These are phyloP conservation scores for Ambrosia trifida DNA, from an alignment of 129 eudicot species.

Conservation along the genomic window DNA sequence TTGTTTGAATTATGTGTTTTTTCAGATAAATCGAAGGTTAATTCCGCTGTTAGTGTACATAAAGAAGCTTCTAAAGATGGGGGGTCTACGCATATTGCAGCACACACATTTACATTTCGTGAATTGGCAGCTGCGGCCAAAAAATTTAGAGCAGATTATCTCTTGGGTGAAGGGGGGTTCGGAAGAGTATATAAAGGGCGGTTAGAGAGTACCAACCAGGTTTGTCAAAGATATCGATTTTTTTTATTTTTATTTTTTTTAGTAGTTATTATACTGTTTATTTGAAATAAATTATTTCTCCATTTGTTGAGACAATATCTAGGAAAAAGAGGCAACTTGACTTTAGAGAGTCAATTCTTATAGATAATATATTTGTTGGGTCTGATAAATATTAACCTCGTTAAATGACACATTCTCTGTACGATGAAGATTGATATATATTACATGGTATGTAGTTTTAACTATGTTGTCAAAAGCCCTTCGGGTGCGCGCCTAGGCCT, in stretches of 20 bases:
- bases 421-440: background rate
- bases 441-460: constrained; percentile 16
- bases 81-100: constrained; percentile 78
- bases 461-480: too few species aligned
- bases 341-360: background rate
- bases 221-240: constrained; percentile 24
- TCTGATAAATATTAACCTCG: background rate
- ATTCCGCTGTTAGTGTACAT: constrained; percentile 41
- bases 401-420: background rate
- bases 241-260: background rate
- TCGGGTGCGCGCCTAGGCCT: too few species aligned
- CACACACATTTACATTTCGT: constrained; percentile 86
- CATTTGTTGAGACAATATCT: background rate
- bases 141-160: constrained; percentile 88
- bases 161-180: constrained; percentile 92
- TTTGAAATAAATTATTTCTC: background rate
- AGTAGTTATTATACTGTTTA: background rate
- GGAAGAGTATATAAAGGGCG: constrained; percentile 84
- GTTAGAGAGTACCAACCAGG: constrained; percentile 87
- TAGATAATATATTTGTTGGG: constrained; percentile 7
- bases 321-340: background rate
- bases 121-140: constrained; percentile 89
- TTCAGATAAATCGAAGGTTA: constrained; percentile 63
- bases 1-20: background rate
- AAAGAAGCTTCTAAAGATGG: constrained; percentile 65